Percentiles rank a stretch among this genome's conserved stretches.
These are phyloP conservation scores for Hyaloperonospora arabidopsidis DNA, from an alignment of 352 stramenopile species.

Conservation along the genomic window DNA sequence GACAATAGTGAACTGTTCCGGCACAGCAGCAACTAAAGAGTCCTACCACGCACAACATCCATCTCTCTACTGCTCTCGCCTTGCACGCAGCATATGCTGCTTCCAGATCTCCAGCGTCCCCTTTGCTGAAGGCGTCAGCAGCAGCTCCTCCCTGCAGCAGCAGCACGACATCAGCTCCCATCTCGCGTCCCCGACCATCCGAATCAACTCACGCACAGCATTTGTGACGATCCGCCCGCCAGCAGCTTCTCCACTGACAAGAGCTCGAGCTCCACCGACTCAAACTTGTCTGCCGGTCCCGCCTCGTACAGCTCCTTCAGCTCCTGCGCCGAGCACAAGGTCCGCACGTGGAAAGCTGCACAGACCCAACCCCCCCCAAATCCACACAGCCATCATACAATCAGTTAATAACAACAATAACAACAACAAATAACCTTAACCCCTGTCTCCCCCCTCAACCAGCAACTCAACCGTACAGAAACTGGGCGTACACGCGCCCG, in stretches of 20 bases:
- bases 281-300: conserved; percentile 46
- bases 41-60: conserved; percentile 4
- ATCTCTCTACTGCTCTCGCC: conserved; percentile 6
- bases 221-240: conserved; percentile 3
- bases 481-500: conserved; percentile 61
- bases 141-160: conserved; percentile 24
- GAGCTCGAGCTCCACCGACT: conserved; percentile 49
- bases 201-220: conserved; percentile 23
- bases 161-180: not conserved
- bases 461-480: conserved; percentile 42
- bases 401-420: too few relatives aligned
- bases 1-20: not conserved
- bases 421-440: too few relatives aligned
- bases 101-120: conserved; percentile 41
- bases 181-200: not conserved
- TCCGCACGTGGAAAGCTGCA: conserved; percentile 56
- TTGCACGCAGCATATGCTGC: conserved; percentile 23
- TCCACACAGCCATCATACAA: too few relatives aligned
- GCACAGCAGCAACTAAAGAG: conserved; percentile 7
- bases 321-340: conserved; percentile 26
- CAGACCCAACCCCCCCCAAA: too few relatives aligned
- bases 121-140: conserved; percentile 41
- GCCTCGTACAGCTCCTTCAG: conserved; percentile 35
- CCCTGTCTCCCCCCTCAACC: not conserved
- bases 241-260: conserved; percentile 33